Conservation (phyloP, 2,329 filamentous ascomycete genomes). For the Botrytis sinoallii region DNA sequence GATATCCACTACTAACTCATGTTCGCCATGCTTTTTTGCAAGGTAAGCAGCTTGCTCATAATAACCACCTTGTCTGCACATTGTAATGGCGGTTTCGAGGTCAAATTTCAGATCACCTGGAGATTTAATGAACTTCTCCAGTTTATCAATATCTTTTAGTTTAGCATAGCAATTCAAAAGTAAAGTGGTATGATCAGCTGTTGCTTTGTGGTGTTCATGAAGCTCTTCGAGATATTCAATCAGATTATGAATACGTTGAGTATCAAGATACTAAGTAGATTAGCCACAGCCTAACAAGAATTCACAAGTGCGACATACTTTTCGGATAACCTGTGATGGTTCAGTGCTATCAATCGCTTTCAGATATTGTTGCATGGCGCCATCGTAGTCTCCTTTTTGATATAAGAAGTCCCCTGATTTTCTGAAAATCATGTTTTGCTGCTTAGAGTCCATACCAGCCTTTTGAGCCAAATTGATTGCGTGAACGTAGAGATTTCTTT, state of each 20-base stretch:
- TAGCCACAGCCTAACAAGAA: constrained; percentile 29
- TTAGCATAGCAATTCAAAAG: constrained; percentile 97
- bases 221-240: constrained; percentile 97
- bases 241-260: constrained; percentile 93
- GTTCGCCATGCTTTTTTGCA: constrained; percentile 89
- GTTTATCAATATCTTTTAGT: constrained; percentile 91
- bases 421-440: constrained; percentile 89
- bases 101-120: constrained; percentile 95
- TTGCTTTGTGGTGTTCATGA: constrained; percentile 89
- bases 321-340: constrained; percentile 92
- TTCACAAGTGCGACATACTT: constrained; percentile 49
- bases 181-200: constrained; percentile 90
- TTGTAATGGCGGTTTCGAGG: constrained; percentile 91
- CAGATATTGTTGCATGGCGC: constrained; percentile 98
- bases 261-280: constrained; percentile 74
- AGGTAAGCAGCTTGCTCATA: constrained; percentile 95
- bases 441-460: constrained; percentile 70
- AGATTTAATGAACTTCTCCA: constrained; percentile 95
- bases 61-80: constrained; percentile 97
- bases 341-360: constrained; percentile 95
- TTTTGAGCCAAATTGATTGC: constrained; percentile 93
- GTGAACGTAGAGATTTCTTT: constrained; percentile 85
- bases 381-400: constrained; percentile 92
- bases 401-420: constrained; percentile 94
- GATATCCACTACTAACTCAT: constrained; percentile 91